Evolutionary conservation across 2,329 filamentous ascomycete species (phyloP).

Genomic region (Aureobasidium subglaciale): DNA sequence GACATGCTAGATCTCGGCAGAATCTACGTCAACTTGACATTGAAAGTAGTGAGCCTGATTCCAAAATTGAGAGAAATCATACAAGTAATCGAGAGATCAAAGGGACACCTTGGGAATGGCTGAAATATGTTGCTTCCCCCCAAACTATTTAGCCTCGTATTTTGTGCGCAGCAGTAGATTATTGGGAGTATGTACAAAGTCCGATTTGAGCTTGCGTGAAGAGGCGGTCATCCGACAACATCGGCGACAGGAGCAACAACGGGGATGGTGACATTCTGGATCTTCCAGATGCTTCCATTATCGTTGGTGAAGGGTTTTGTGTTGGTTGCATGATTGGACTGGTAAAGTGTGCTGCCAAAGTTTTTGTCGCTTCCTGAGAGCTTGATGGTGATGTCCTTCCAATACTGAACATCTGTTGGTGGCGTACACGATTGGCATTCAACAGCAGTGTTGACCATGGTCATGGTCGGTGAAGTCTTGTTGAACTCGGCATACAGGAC

Average conservation of each 20-base stretch:
- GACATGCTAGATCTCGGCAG: no score
- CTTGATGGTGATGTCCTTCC: slow-evolving; percentile 15
- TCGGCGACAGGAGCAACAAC: slow-evolving; percentile 8
- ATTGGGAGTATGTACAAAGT: no score
- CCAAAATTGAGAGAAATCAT: no score
- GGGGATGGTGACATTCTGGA: slow-evolving; percentile 16
- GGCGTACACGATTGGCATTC: slow-evolving; percentile 15
- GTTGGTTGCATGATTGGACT: slow-evolving; percentile 4
- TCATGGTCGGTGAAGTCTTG: slow-evolving; percentile 8
- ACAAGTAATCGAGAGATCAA: no score
- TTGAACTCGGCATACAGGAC: slow-evolving; percentile 1
- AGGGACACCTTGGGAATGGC: no score
- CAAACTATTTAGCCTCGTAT: no score
- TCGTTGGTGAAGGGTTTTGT: slow-evolving; percentile 8
- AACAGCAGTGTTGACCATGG: slow-evolving; percentile 14
- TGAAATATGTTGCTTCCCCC: no score
- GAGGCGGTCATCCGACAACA: neutral
- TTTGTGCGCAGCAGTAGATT: no score
- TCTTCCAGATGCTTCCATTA: slow-evolving; percentile 17
- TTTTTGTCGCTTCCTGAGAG: slow-evolving; percentile 12
- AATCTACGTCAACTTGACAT: no score
- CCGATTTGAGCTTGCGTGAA: no score
- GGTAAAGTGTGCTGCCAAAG: slow-evolving; percentile 8
- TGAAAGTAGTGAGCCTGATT: no score
- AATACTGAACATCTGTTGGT: slow-evolving; percentile 10